Evolutionary conservation across 2,329 filamentous ascomycete genomes (phyloP).

Genomic region (Zarea fungicola): DNA sequence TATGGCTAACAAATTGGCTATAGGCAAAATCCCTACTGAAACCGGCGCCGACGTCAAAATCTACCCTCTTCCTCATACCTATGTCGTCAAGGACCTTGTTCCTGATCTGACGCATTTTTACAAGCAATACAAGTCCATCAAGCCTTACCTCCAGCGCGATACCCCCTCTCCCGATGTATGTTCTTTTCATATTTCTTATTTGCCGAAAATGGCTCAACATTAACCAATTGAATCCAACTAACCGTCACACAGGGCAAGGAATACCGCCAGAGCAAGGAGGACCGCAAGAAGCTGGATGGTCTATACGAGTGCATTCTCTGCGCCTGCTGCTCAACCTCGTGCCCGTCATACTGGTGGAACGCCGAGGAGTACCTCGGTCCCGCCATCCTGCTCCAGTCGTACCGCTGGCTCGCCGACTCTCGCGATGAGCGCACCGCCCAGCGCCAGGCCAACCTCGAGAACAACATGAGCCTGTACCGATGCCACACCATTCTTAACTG

Average conservation of each 20-base stretch:
- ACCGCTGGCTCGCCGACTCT: conserved; percentile 94
- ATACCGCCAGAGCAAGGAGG: conserved; percentile 82
- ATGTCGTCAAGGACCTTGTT: conserved; percentile 98
- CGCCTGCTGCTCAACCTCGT: conserved; percentile 97
- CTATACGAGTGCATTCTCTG: conserved; percentile 99
- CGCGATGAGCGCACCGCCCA: conserved; percentile 85
- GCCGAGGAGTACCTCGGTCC: conserved; percentile 96
- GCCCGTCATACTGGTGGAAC: conserved; percentile 99
- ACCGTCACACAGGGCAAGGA: conserved; percentile 67
- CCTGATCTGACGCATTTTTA: conserved; percentile 98
- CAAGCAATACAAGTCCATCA: conserved; percentile 99
- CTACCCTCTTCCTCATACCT: conserved; percentile 97
- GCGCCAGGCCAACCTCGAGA: conserved; percentile 88
- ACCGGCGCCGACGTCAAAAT: conserved; percentile 79
- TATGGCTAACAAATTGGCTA: conserved; percentile 24
- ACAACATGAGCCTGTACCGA: conserved; percentile 97
- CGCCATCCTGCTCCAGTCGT: conserved; percentile 93
- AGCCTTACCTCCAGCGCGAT: conserved; percentile 93
- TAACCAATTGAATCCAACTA: background rate
- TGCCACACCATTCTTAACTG: conserved; percentile 99
- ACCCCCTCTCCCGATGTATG: conserved; percentile 78
- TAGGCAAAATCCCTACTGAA: conserved; percentile 90
- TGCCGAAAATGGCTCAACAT: background rate
- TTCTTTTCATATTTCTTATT: conserved; percentile 18
- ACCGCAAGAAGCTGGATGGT: conserved; percentile 94